These are phyloP conservation scores for Astrocystis sublimbata DNA, from an alignment of 495 filamentous ascomycete genomes.

Conservation along the genomic window DNA sequence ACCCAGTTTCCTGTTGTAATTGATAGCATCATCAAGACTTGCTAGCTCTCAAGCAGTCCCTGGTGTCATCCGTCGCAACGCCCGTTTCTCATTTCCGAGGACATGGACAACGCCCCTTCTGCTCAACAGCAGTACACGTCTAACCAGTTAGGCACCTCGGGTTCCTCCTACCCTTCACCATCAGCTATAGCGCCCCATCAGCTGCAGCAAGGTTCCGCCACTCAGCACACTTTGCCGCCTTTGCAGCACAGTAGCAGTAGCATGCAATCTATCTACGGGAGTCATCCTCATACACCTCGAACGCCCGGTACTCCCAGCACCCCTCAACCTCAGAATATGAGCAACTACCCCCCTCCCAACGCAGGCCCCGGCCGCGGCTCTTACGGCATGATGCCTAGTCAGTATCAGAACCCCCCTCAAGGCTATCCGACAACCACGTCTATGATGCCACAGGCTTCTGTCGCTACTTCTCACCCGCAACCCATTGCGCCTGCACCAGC, in stretches of 20 bases:
- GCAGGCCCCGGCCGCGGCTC: conserved; percentile 55
- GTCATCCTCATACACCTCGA: conserved; percentile 64
- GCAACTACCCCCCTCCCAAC: conserved; percentile 60
- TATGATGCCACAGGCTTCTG: conserved; percentile 65
- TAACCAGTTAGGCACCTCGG: conserved; percentile 37
- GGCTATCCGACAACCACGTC: conserved; percentile 62
- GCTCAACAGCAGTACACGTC: conserved; percentile 35
- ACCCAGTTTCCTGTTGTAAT: background rate
- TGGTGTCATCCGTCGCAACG: conserved; percentile 30
- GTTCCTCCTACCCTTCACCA: conserved; percentile 45
- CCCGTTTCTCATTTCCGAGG: conserved; percentile 22
- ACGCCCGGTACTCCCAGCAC: conserved; percentile 62
- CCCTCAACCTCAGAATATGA: conserved; percentile 62
- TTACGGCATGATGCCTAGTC: conserved; percentile 48
- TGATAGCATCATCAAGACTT: conserved; percentile 23
- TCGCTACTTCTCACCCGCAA: conserved; percentile 67
- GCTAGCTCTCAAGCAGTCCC: conserved; percentile 26
- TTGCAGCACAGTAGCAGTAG: conserved; percentile 65
- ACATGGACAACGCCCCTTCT: conserved; percentile 37
- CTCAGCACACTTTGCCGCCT: conserved; percentile 69
- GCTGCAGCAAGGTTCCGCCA: conserved; percentile 56
- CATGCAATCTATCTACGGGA: conserved; percentile 60
- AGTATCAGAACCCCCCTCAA: conserved; percentile 56
- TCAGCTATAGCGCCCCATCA: conserved; percentile 61
- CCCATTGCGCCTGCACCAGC: conserved; percentile 70